These are phyloP conservation scores for Cochlearia excelsa DNA, from an alignment of 345 rosid genomes.

Conservation along the genomic window DNA sequence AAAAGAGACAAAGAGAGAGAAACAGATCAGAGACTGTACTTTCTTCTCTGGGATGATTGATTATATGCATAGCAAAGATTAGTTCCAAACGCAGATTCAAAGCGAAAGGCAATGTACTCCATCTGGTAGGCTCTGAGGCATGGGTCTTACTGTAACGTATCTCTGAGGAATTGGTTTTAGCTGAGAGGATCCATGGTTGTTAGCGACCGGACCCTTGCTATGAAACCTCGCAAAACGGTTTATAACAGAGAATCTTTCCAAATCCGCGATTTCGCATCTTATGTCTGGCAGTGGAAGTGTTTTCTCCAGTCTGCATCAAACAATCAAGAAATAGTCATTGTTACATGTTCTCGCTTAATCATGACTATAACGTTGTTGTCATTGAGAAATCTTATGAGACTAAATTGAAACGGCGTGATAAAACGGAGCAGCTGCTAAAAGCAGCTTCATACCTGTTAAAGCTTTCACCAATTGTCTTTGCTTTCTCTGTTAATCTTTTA, in stretches of 20 bases:
- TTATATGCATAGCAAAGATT: conserved; percentile 25
- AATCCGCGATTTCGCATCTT: conserved; percentile 64
- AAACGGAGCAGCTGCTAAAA: not conserved
- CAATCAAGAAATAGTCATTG: not conserved
- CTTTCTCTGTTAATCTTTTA: conserved; percentile 50
- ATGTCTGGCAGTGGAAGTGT: conserved; percentile 47
- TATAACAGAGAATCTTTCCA: conserved; percentile 69
- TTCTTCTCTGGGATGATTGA: conserved; percentile 12
- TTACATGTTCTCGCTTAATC: conserved; percentile 1
- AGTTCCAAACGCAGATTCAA: conserved; percentile 40
- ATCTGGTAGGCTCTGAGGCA: conserved; percentile 67
- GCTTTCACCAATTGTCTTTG: conserved; percentile 48
- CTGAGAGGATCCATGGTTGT: conserved; percentile 14
- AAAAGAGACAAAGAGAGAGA: not conserved
- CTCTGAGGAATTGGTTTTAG: conserved; percentile 52
- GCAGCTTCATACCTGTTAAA: conserved; percentile 48
- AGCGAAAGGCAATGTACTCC: conserved; percentile 67
- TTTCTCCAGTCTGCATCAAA: conserved; percentile 59
- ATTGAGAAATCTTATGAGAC: not conserved
- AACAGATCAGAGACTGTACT: conserved; percentile 6
- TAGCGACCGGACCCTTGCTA: conserved; percentile 43
- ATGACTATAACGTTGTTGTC: not conserved
- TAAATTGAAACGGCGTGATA: not conserved
- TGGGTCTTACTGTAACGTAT: conserved; percentile 56
- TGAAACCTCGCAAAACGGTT: conserved; percentile 93